These are phyloP conservation scores for Pneumocystis jirovecii DNA, from an alignment of 1,139 yeast species.

Conservation along the genomic window DNA sequence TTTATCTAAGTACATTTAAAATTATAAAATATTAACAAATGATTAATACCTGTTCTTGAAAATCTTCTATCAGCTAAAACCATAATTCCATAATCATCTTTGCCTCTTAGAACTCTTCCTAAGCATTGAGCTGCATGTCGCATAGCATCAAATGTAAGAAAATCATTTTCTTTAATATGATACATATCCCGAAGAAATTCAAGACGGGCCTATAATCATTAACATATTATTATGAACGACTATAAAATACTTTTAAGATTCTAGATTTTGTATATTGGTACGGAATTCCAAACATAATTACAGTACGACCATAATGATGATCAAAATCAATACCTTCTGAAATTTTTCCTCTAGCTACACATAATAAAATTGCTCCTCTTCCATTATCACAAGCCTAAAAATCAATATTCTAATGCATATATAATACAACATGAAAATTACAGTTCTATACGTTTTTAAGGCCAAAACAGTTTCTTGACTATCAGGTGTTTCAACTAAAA, in stretches of 20 bases:
- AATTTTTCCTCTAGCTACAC: slow-evolving; percentile 98
- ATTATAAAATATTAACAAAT: neutral
- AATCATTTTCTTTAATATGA: slow-evolving; percentile 85
- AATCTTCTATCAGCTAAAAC: slow-evolving; percentile 91
- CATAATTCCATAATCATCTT: slow-evolving; percentile 97
- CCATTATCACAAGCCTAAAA: slow-evolving; percentile 78
- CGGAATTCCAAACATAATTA: slow-evolving; percentile 92
- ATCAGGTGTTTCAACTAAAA: slow-evolving; percentile 97
- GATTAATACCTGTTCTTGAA: slow-evolving; percentile 24
- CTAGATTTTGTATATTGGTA: slow-evolving; percentile 97
- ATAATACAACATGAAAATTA: neutral
- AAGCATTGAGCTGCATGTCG: slow-evolving; percentile 98
- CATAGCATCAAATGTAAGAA: slow-evolving; percentile 96
- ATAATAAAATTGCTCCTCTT: slow-evolving; percentile 84
- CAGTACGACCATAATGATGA: slow-evolving; percentile 95
- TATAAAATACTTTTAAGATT: slow-evolving; percentile 40
- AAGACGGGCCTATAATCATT: slow-evolving; percentile 43
- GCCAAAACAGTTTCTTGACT: slow-evolving; percentile 96
- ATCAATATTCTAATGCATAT: neutral
- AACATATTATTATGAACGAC: neutral
- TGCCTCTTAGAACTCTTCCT: slow-evolving; percentile 93
- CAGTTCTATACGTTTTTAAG: slow-evolving; percentile 75
- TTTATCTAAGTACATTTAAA: slow-evolving; percentile 32
- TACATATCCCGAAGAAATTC: slow-evolving; percentile 87
- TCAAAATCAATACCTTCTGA: slow-evolving; percentile 99